phyloP scores from a whole-genome alignment of 305 asterid species.

The Solanum hybrid region DNA sequence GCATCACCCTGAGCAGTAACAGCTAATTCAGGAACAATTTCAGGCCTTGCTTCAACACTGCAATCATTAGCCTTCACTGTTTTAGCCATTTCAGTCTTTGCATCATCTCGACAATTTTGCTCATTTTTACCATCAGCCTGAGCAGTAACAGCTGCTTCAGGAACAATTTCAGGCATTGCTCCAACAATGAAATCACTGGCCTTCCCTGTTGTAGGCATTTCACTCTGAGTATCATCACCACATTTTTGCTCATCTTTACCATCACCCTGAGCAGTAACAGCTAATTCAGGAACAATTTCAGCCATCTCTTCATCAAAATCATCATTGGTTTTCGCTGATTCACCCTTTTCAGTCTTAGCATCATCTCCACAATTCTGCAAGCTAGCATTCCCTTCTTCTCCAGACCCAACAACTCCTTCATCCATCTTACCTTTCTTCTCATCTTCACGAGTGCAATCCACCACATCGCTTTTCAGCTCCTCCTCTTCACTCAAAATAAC shows the following conservation, averaged over 20 bases:
- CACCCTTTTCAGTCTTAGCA: background rate
- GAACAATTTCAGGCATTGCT: background rate
- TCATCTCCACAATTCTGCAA: background rate
- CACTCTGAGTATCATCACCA: background rate
- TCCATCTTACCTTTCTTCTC: slow-evolving; percentile 11
- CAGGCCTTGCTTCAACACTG: slow-evolving; percentile 13
- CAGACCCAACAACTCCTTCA: background rate
- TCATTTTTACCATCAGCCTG: slow-evolving; percentile 17
- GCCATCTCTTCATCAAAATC: slow-evolving; percentile 4
- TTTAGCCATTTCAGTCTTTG: background rate
- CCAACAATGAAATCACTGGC: slow-evolving; percentile 6
- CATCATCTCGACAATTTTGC: slow-evolving; percentile 9
- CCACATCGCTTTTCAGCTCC: slow-evolving; percentile 22
- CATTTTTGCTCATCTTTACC: background rate
- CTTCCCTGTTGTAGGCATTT: background rate
- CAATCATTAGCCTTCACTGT: slow-evolving; percentile 6
- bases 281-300: background rate
- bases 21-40: slow-evolving; percentile 11
- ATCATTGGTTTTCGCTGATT: background rate
- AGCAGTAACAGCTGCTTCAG: slow-evolving; percentile 9
- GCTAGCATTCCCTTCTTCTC: background rate
- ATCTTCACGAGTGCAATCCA: slow-evolving; percentile 19
- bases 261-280: background rate
- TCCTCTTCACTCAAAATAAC: slow-evolving; percentile 11
- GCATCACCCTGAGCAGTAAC: slow-evolving; percentile 18